A percentile compares a stretch with the other conserved stretches of the same genome.
Conservation (phyloP, 306 rosid species). For the Dalbergia cochinchinensis region DNA sequence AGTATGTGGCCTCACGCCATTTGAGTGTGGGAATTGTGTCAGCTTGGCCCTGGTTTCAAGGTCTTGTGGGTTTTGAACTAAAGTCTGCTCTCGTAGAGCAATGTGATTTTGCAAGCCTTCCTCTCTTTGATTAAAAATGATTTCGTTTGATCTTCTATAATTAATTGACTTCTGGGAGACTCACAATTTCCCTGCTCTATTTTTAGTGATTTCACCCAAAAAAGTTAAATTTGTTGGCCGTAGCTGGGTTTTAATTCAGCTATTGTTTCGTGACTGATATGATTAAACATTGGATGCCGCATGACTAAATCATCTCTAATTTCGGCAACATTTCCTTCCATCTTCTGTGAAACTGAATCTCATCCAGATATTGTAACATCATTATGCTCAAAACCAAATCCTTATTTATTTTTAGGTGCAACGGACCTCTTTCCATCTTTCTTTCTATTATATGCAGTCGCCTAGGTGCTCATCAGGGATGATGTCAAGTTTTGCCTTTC, state of each 20-base stretch:
- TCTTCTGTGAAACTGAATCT: conserved; percentile 14
- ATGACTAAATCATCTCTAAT: conserved; percentile 12
- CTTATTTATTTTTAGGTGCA: background rate
- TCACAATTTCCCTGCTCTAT: conserved; percentile 3
- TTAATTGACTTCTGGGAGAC: background rate
- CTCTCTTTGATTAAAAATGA: conserved; percentile 5
- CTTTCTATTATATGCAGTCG: conserved; percentile 24
- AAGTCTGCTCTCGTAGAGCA: conserved; percentile 3
- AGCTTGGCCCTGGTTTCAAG: conserved; percentile 16
- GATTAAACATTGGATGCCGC: conserved; percentile 16
- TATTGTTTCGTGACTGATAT: conserved; percentile 23
- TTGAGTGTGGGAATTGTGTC: conserved; percentile 4
- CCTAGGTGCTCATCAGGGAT: background rate
- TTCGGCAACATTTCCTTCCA: conserved; percentile 8
- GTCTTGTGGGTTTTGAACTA: conserved; percentile 20
- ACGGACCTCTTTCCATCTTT: background rate
- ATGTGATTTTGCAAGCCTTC: conserved; percentile 9
- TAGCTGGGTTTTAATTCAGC: conserved; percentile 17
- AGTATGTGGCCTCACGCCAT: background rate
- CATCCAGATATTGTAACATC: conserved; percentile 2
- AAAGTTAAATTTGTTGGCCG: conserved; percentile 25
- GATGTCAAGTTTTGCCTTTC: background rate
- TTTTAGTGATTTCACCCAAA: conserved; percentile 27
- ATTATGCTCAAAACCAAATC: background rate
- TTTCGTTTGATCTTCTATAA: conserved; percentile 21